phyloP scores from a whole-genome alignment of 2,329 filamentous ascomycete genomes.

The Microcera coccophila region DNA sequence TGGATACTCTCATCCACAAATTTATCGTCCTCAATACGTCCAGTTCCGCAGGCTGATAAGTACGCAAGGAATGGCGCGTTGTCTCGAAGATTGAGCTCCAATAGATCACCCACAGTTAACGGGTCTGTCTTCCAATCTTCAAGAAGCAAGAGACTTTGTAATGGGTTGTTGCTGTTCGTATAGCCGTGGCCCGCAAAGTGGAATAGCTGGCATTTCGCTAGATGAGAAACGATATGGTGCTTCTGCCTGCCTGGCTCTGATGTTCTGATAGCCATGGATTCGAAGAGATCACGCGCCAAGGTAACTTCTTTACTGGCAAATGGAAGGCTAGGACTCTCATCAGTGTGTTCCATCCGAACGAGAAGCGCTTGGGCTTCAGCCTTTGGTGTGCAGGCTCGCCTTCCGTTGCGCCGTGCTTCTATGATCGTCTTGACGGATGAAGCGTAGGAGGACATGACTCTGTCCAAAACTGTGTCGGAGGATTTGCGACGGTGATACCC shows the following conservation, averaged over 20 bases:
- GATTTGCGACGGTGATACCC: slow-evolving; percentile 24
- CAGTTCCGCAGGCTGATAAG: slow-evolving; percentile 3
- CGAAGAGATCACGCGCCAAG: background rate
- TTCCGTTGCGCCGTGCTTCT: background rate
- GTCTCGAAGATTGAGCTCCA: background rate
- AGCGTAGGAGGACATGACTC: slow-evolving; percentile 37
- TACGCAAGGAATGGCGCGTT: slow-evolving; percentile 1
- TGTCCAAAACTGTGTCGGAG: slow-evolving; percentile 27
- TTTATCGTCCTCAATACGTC: background rate
- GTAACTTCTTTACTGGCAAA: background rate
- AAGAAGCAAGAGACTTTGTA: background rate
- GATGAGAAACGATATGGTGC: background rate
- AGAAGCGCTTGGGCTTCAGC: background rate
- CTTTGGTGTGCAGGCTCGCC: background rate
- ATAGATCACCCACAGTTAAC: background rate
- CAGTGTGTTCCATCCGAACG: background rate
- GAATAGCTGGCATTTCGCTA: slow-evolving; percentile 1
- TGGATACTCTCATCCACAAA: background rate
- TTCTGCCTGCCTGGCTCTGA: background rate
- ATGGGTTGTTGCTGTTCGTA: background rate
- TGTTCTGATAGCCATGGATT: background rate
- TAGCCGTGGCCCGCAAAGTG: slow-evolving; percentile 6
- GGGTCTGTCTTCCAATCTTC: slow-evolving; percentile 1
- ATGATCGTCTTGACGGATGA: slow-evolving; percentile 27
- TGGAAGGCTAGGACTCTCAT: background rate